Percentiles rank a stretch among this genome's conserved stretches.
Evolutionary conservation across 1,284 basidiomycete species (phyloP).

Genomic region (Phenoliferia sp.): DNA sequence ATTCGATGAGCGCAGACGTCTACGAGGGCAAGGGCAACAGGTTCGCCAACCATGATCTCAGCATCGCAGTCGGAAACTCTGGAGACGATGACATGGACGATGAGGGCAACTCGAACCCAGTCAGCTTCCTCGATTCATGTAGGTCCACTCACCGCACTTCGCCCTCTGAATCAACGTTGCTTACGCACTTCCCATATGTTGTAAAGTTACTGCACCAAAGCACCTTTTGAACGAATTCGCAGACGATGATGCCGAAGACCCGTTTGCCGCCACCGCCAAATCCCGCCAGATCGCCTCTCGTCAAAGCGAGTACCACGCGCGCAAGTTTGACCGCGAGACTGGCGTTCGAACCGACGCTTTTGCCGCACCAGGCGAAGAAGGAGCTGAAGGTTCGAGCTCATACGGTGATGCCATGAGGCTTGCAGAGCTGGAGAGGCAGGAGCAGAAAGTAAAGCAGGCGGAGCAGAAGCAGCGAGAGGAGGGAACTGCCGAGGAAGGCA

Average conservation of each 20-base stretch:
- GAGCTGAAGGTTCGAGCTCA: conserved; percentile 65
- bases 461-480: conserved; percentile 82
- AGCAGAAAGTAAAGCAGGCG: conserved; percentile 72
- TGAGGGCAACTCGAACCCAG: conserved; percentile 8
- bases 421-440: conserved; percentile 87
- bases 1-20: conserved; percentile 7
- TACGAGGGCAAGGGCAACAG: conserved; percentile 13
- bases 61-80: conserved; percentile 1
- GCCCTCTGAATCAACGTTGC: neutral
- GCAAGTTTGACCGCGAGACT: conserved; percentile 73
- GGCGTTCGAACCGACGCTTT: conserved; percentile 67
- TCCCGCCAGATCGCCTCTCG: conserved; percentile 89
- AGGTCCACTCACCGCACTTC: neutral
- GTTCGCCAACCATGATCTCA: conserved; percentile 23
- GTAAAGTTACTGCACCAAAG: conserved; percentile 73
- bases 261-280: conserved; percentile 85
- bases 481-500: conserved; percentile 65
- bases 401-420: conserved; percentile 97
- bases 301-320: conserved; percentile 92
- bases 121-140: conserved; percentile 30
- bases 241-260: conserved; percentile 83
- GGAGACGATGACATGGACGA: conserved; percentile 15
- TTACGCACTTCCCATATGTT: neutral
- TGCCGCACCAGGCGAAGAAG: conserved; percentile 59
- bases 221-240: conserved; percentile 93